Evolutionary conservation across 768 basidiomycete species (phyloP).

Genomic region (Cubamyces sp.): DNA sequence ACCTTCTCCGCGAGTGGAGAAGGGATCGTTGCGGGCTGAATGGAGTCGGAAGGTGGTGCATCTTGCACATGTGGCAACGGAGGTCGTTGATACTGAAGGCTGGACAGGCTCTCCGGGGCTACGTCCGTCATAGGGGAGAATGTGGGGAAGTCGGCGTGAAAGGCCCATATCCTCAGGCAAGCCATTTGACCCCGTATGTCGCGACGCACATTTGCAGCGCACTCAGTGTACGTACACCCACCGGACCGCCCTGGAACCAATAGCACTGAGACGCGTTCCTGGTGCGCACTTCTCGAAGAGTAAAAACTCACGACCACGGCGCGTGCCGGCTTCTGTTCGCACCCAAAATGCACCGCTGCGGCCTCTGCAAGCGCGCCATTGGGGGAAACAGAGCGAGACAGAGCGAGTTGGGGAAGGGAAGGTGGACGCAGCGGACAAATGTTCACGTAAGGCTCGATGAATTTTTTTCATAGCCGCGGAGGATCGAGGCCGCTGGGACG

Average conservation of each 20-base stretch:
- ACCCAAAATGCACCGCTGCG: no score
- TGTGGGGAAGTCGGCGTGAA: no score
- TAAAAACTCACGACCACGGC: conserved; percentile 11
- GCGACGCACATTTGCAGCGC: neutral
- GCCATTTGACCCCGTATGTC: neutral
- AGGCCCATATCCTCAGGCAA: no score
- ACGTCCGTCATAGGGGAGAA: neutral
- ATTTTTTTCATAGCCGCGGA: no score
- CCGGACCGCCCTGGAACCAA: neutral
- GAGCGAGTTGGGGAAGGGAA: neutral
- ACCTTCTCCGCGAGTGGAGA: neutral
- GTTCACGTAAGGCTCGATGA: neutral
- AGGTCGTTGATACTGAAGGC: neutral
- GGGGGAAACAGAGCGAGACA: no score
- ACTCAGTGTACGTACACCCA: conserved; percentile 4
- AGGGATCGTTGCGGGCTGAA: neutral
- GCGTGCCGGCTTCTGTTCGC: neutral
- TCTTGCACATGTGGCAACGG: neutral
- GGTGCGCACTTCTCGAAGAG: neutral
- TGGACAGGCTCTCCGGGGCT: neutral
- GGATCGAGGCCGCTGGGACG: neutral
- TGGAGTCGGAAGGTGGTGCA: neutral
- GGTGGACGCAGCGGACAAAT: neutral
- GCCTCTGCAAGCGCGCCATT: neutral
- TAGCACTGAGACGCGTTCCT: neutral